Base-by-base conservation (phyloP, 2,329 filamentous ascomycete genomes). In the Hymenoscyphus fraxineus region DNA sequence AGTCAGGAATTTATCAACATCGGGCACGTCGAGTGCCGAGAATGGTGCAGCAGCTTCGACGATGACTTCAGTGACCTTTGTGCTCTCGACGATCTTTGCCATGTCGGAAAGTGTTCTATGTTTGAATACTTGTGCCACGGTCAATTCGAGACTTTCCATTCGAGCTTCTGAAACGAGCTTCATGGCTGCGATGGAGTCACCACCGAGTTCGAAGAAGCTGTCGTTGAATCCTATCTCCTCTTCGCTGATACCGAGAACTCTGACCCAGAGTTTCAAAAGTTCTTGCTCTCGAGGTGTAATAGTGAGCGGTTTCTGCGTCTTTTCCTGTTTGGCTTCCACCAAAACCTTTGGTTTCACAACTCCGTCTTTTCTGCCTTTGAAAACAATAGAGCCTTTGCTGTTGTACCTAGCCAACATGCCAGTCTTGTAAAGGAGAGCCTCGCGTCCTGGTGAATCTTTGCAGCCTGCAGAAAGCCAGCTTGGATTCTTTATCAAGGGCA, bases 161-260 rank as follows among this genome's bases (percentile, higher is more conserved):
- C 71, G 68, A 57, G 69, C 61, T 32, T 59, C 75, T 38, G 82
- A 78, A 0, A 84, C 81, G 7, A 84, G 66, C 58, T 80, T 81
- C 74, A 79, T 80, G 0, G 77, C 76, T 19, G 69, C 58, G 0
- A 78, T 67, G 0, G 77, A 78, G 61, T 77, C 76, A 16, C 77
- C 77, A 13, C 76, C 76, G 0, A 78, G 68, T 4, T 69, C 69
- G 62, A 78, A 78, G 70, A 81, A 81, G 67, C 76, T 80, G 60
- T 78, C 77, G 40, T 72, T 64, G 15, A 66, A 44, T 32, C 66
- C 68, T 60, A 70, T 81, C 22, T 73, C 64, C 16, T 73, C 70
- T 1, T 70, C 55, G 1, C 58, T 39, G 12, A 77, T 69, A 7
- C 64, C 59, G 13, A 77, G 69, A 1, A 77, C 67, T 10, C 67